Conservation (phyloP, 1,284 basidiomycete genomes). For the Amylostereum areolatum region DNA sequence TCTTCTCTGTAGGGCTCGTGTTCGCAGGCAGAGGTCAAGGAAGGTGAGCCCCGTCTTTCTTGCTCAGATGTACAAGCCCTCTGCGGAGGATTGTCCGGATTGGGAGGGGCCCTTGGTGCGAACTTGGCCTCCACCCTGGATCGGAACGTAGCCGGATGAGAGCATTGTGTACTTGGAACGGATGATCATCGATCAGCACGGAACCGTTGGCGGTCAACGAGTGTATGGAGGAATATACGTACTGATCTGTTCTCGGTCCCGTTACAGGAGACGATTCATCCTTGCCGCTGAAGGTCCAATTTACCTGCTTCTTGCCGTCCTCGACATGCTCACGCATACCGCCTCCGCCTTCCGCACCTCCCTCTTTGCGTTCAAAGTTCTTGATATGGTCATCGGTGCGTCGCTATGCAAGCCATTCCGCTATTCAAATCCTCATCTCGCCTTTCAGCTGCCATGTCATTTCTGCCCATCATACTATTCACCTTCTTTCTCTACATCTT, state of each 20-base stretch:
- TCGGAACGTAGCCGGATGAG: too few relatives aligned
- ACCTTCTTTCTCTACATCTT: constrained; percentile 49
- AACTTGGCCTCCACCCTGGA: too few relatives aligned
- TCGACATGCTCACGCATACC: constrained; percentile 56
- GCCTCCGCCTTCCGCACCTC: constrained; percentile 42
- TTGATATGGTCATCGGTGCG: constrained; percentile 44
- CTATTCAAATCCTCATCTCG: not conserved
- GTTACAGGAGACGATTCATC: constrained; percentile 45
- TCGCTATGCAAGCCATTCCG: not conserved
- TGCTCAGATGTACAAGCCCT: not conserved
- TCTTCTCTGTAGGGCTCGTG: constrained; percentile 50
- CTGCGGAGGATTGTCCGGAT: constrained; percentile 2
- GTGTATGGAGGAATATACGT: too few relatives aligned
- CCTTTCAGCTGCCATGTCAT: constrained; percentile 44
- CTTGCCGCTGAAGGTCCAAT: constrained; percentile 56
- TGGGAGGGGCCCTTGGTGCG: too few relatives aligned
- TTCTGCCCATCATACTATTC: constrained; percentile 52
- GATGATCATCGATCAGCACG: too few relatives aligned
- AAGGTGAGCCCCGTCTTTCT: constrained; percentile 36
- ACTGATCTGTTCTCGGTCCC: too few relatives aligned
- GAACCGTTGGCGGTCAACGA: too few relatives aligned
- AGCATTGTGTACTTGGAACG: too few relatives aligned
- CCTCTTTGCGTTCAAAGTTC: constrained; percentile 26
- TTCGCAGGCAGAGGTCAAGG: constrained; percentile 43
- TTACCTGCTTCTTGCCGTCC: constrained; percentile 51